A percentile compares a stretch with the other conserved stretches of the same genome.
phyloP scores from a whole-genome alignment of 192 early-diverging fungal species.

The Lunasporangiospora selenospora region DNA sequence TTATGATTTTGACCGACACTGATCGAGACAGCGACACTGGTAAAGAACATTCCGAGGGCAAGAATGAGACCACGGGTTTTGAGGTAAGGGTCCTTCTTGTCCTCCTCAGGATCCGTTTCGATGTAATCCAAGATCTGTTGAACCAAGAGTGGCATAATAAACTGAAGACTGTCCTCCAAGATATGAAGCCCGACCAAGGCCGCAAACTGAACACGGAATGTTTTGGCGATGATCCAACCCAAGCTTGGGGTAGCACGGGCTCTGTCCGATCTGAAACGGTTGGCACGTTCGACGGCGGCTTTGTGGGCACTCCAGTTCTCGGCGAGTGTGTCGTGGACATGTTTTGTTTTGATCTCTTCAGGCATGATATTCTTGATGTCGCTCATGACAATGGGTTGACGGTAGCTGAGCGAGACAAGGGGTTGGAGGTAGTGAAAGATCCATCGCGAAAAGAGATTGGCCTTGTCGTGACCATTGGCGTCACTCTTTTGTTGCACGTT shows the following conservation, averaged over 20 bases:
- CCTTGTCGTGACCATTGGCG: constrained; percentile 24
- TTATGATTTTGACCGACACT: neutral
- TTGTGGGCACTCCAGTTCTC: constrained; percentile 12
- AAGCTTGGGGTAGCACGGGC: neutral
- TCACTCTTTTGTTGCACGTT: constrained; percentile 10
- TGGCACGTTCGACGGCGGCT: neutral
- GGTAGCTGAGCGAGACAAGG: constrained; percentile 10
- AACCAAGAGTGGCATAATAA: constrained; percentile 14
- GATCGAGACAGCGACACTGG: constrained; percentile 1
- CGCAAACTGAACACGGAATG: neutral
- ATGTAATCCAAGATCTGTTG: constrained; percentile 17
- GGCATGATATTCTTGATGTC: constrained; percentile 20
- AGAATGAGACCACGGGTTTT: constrained; percentile 8
- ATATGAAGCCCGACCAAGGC: neutral
- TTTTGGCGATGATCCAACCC: constrained; percentile 11
- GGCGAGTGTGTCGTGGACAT: constrained; percentile 1
- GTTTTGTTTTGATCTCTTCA: neutral
- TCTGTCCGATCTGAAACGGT: neutral
- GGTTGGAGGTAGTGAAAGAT: constrained; percentile 26
- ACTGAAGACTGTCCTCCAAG: neutral
- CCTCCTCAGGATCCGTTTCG: constrained; percentile 8
- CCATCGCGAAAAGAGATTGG: constrained; percentile 32
- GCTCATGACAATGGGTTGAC: neutral
- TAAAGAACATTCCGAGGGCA: constrained; percentile 12
- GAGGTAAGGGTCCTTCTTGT: no score